Conservation (phyloP, 2,329 filamentous ascomycete species). For the Coniochaeta sp. region DNA sequence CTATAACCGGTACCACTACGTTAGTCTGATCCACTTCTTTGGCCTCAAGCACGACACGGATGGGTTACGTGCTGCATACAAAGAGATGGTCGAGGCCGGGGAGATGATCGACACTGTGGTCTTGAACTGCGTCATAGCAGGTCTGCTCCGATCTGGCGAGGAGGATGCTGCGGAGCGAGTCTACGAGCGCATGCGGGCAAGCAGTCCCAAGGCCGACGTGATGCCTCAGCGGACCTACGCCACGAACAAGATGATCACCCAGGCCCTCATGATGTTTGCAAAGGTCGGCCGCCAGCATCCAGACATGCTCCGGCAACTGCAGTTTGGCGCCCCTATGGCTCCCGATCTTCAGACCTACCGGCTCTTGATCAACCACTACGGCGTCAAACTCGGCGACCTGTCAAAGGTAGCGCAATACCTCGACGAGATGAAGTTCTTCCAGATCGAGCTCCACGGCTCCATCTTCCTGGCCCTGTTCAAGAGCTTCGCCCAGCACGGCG, state of each 20-base stretch:
- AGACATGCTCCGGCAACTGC: conserved; percentile 43
- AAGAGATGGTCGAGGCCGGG: conserved; percentile 72
- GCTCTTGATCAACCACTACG: conserved; percentile 70
- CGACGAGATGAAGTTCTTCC: conserved; percentile 68
- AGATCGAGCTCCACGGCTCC: conserved; percentile 62
- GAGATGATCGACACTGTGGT: conserved; percentile 84
- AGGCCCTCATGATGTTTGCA: conserved; percentile 50
- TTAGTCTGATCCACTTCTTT: conserved; percentile 76
- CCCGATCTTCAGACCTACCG: conserved; percentile 76
- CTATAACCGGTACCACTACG: conserved; percentile 73
- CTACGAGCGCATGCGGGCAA: conserved; percentile 74
- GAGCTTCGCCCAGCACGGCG: conserved; percentile 71
- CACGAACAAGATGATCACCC: conserved; percentile 41
- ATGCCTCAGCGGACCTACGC: conserved; percentile 38
- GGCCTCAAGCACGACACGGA: conserved; percentile 68
- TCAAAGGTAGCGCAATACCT: conserved; percentile 63
- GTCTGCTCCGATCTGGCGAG: conserved; percentile 71
- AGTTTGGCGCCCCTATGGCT: conserved; percentile 56
- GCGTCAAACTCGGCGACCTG: conserved; percentile 61
- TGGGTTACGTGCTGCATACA: conserved; percentile 70
- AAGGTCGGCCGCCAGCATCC: conserved; percentile 47
- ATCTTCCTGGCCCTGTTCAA: conserved; percentile 78
- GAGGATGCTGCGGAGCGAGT: conserved; percentile 69
- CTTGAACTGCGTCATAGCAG: conserved; percentile 78
- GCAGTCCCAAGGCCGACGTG: conserved; percentile 28